Percentiles rank a stretch among this genome's conserved stretches.
These are phyloP conservation scores for Salvia miltiorrhiza DNA, from an alignment of 257 asterid species.

Conservation along the genomic window DNA sequence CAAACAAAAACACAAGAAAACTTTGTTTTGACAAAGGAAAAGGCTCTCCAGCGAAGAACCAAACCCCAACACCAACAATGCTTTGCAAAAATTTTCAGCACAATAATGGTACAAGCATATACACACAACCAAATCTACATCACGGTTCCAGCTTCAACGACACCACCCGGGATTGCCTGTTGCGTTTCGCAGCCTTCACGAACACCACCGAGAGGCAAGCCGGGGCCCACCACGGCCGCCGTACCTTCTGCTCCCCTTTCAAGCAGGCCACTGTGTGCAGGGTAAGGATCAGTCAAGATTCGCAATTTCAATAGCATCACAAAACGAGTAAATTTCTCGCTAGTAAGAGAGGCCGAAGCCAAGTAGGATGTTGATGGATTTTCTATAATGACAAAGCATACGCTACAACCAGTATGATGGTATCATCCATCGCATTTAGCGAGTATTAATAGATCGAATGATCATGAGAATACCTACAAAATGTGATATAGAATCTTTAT, in stretches of 20 bases:
- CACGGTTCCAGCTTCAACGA: constrained; percentile 96
- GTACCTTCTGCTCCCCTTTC: constrained; percentile 96
- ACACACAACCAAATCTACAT: constrained; percentile 39
- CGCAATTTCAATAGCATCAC: not conserved
- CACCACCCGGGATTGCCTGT: constrained; percentile 91
- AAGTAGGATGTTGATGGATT: not conserved
- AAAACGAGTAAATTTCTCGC: not conserved
- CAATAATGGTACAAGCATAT: constrained; percentile 13
- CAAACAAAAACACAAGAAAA: constrained; percentile 9
- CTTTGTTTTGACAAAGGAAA: constrained; percentile 22
- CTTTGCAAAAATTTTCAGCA: constrained; percentile 23
- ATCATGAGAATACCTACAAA: not conserved
- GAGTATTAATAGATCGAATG: not conserved
- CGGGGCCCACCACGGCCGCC: constrained; percentile 98
- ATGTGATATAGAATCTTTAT: not conserved
- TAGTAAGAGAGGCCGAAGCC: not conserved
- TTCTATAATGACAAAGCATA: not conserved
- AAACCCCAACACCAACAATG: constrained; percentile 34
- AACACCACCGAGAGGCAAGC: constrained; percentile 66
- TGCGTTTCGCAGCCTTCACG: constrained; percentile 71
- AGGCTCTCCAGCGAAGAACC: constrained; percentile 45
- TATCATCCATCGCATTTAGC: not conserved
- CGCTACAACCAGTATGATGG: not conserved
- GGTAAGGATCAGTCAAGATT: constrained; percentile 10
- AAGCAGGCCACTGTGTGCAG: constrained; percentile 79